Evolutionary conservation across 768 basidiomycete genomes (phyloP).

Genomic region (Asterophora parasitica): DNA sequence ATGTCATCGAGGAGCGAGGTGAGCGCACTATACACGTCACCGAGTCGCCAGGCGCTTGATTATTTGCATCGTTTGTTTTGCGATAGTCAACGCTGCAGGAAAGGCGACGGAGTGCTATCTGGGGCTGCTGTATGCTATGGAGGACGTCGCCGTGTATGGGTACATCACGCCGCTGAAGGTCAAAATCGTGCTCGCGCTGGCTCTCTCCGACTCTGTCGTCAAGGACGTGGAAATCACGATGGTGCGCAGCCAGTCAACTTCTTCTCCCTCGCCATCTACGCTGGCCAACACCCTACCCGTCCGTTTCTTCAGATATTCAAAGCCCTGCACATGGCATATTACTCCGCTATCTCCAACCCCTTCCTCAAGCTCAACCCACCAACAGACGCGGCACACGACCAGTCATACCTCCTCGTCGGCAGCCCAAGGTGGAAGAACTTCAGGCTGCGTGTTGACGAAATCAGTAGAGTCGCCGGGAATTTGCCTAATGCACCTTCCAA

Average conservation of each 20-base stretch:
- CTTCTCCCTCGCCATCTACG: no score
- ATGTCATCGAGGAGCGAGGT: conserved; percentile 92
- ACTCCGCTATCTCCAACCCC: conserved; percentile 78
- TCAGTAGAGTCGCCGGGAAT: conserved; percentile 56
- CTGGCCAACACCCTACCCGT: no score
- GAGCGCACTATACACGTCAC: conserved; percentile 22
- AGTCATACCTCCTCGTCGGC: conserved; percentile 54
- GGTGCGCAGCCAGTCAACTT: conserved; percentile 36
- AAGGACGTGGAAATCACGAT: conserved; percentile 74
- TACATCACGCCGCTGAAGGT: conserved; percentile 85
- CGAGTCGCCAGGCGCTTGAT: conserved; percentile 8
- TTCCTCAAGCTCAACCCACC: conserved; percentile 66
- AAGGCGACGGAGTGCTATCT: conserved; percentile 79
- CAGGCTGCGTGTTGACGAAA: conserved; percentile 67
- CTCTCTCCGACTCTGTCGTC: conserved; percentile 76
- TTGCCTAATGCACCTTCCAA: conserved; percentile 22
- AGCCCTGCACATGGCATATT: conserved; percentile 85
- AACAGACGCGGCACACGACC: conserved; percentile 45
- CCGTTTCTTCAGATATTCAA: conserved; percentile 63
- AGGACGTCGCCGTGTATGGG: conserved; percentile 90
- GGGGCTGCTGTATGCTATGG: conserved; percentile 84
- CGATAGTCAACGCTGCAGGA: conserved; percentile 40
- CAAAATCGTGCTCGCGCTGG: conserved; percentile 80
- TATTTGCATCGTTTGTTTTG: background rate
- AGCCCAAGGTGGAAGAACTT: conserved; percentile 67